Percentiles rank a stretch among this genome's conserved stretches.
Conservation (phyloP, 2,329 filamentous ascomycete species). For the Fusarium neocosmosporiellum region DNA sequence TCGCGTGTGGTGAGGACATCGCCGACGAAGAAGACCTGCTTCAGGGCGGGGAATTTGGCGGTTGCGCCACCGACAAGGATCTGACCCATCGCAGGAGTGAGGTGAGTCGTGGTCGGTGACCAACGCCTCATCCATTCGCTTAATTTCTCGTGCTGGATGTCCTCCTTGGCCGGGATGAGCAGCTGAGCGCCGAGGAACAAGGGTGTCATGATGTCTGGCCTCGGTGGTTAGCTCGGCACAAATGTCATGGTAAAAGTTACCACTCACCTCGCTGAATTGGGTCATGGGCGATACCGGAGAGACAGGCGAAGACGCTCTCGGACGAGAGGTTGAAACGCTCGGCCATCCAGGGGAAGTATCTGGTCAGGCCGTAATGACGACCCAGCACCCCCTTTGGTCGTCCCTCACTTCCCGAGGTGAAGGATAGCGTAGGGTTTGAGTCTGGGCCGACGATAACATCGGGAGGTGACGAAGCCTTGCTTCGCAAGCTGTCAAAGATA, state of each 20-base stretch:
- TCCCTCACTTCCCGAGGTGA: conserved; percentile 80
- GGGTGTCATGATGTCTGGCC: conserved; percentile 84
- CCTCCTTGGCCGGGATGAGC: conserved; percentile 80
- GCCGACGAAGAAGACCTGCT: conserved; percentile 90
- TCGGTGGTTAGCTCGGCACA: not conserved
- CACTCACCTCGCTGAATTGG: conserved; percentile 69
- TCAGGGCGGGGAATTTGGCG: conserved; percentile 69
- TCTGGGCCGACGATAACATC: conserved; percentile 88
- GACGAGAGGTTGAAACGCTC: conserved; percentile 79
- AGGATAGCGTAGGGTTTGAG: conserved; percentile 79
- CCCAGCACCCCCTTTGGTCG: conserved; percentile 87
- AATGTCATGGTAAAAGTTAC: not conserved
- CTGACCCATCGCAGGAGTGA: conserved; percentile 96
- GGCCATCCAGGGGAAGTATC: conserved; percentile 97
- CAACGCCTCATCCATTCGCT: conserved; percentile 83
- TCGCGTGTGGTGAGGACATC: conserved; percentile 89
- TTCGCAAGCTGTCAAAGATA: conserved; percentile 65
- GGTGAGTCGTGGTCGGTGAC: conserved; percentile 79
- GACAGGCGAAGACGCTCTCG: conserved; percentile 81
- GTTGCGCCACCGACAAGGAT: conserved; percentile 85
- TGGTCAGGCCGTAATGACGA: conserved; percentile 85
- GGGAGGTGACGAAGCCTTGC: conserved; percentile 67
- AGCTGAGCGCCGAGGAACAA: conserved; percentile 86
- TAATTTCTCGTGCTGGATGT: conserved; percentile 87
- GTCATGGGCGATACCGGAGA: conserved; percentile 85